phyloP scores from a whole-genome alignment of 768 basidiomycete genomes.

The Boletus coccyginus region DNA sequence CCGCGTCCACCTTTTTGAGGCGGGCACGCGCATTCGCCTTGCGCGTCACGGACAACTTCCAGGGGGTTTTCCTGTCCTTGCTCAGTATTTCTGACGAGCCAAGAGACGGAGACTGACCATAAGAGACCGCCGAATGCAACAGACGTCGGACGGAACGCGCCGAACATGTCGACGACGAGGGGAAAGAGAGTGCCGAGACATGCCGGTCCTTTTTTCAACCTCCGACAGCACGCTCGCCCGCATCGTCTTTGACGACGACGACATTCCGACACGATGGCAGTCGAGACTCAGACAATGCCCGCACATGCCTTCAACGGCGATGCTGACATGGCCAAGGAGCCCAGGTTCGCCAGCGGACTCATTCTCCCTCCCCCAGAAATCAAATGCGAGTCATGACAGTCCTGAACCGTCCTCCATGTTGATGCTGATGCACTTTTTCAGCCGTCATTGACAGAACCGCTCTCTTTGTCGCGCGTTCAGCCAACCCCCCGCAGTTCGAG shows the following conservation, averaged over 20 bases:
- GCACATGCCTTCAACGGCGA: slow-evolving; percentile 38
- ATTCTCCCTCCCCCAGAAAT: slow-evolving; percentile 97
- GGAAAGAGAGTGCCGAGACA: slow-evolving; percentile 16
- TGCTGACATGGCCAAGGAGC: slow-evolving; percentile 39
- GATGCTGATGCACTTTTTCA: slow-evolving; percentile 30
- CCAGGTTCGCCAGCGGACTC: slow-evolving; percentile 75
- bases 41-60: slow-evolving; percentile 86
- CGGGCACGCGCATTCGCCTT: slow-evolving; percentile 90
- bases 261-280: slow-evolving; percentile 41
- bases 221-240: slow-evolving; percentile 17
- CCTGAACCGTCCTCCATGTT: background rate
- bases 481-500: slow-evolving; percentile 90
- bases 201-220: slow-evolving; percentile 26
- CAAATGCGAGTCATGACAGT: slow-evolving; percentile 55
- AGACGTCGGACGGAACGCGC: slow-evolving; percentile 74
- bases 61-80: slow-evolving; percentile 81
- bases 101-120: slow-evolving; percentile 50
- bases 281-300: slow-evolving; percentile 40
- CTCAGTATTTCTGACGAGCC: background rate
- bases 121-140: slow-evolving; percentile 74
- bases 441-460: slow-evolving; percentile 97
- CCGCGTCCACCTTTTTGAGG: slow-evolving; percentile 89
- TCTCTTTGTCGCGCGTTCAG: slow-evolving; percentile 86
- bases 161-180: slow-evolving; percentile 58
- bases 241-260: slow-evolving; percentile 20